phyloP scores from a whole-genome alignment of 768 basidiomycete genomes.

The Cystofilobasidium bisporidii region DNA sequence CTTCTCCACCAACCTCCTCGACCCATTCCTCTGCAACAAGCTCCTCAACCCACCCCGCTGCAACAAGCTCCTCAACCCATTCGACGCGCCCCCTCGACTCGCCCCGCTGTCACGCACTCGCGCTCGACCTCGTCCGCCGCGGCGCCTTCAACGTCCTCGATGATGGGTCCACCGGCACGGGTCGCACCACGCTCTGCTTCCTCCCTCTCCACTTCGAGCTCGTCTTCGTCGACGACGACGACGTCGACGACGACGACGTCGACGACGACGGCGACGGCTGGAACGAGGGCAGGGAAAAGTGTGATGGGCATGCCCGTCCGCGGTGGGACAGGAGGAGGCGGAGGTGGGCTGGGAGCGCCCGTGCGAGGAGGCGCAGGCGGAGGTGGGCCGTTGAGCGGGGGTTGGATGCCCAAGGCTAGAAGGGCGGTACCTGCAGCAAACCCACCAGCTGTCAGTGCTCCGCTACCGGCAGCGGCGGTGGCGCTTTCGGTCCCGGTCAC shows the following conservation, averaged over 20 bases:
- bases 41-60: no score
- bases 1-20: no score
- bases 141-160: neutral
- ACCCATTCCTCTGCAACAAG: no score
- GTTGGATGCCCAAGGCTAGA: no score
- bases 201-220: no score
- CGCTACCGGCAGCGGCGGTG: no score
- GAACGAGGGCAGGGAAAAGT: neutral
- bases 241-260: neutral
- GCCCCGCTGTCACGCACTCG: neutral
- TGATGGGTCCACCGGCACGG: neutral
- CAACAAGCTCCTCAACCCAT: no score
- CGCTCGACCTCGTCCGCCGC: conserved; percentile 3
- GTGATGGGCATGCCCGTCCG: neutral
- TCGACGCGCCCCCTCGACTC: neutral
- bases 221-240: neutral
- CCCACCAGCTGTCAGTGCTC: no score
- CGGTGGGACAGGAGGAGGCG: neutral
- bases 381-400: no score
- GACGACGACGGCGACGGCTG: neutral
- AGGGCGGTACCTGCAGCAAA: no score
- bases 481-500: no score
- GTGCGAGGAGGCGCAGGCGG: no score
- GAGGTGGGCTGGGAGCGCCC: neutral
- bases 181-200: neutral